These are phyloP conservation scores for Camelina hispida DNA, from an alignment of 345 rosid genomes.

Conservation along the genomic window DNA sequence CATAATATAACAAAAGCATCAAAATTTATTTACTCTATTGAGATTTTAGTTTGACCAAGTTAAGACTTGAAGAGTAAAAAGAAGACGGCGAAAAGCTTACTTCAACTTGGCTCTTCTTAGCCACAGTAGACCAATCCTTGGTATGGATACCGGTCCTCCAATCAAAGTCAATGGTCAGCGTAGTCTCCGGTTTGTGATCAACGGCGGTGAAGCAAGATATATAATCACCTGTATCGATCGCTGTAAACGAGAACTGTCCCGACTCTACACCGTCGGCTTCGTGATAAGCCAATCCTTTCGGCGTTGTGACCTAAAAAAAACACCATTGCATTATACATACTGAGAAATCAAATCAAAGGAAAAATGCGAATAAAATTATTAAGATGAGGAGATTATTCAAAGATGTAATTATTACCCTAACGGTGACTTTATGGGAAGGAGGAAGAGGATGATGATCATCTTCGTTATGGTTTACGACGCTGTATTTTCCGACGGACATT, in stretches of 20 bases:
- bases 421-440: constrained; percentile 69
- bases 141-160: constrained; percentile 88
- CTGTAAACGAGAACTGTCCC: constrained; percentile 82
- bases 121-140: constrained; percentile 86
- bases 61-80: not conserved
- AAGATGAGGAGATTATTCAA: constrained; percentile 6
- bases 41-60: constrained; percentile 18
- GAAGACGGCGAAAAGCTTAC: constrained; percentile 51
- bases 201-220: constrained; percentile 71
- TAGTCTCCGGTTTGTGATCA: constrained; percentile 57
- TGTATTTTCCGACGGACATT: constrained; percentile 84
- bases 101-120: constrained; percentile 86
- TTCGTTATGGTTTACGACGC: constrained; percentile 63
- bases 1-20: not conserved
- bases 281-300: constrained; percentile 70
- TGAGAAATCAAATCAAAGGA: constrained; percentile 3
- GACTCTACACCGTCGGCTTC: constrained; percentile 61
- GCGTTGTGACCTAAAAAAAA: constrained; percentile 67
- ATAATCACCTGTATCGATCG: constrained; percentile 78
- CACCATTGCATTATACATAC: constrained; percentile 18
- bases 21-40: constrained; percentile 1
- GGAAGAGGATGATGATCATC: constrained; percentile 72
- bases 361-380: not conserved
- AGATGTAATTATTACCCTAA: constrained; percentile 58
- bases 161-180: constrained; percentile 70